A percentile compares a stretch with the other conserved stretches of the same genome.
Evolutionary conservation across 805 yeast genomes (phyloP).

Genomic region (Kazachstania kunashirensis): DNA sequence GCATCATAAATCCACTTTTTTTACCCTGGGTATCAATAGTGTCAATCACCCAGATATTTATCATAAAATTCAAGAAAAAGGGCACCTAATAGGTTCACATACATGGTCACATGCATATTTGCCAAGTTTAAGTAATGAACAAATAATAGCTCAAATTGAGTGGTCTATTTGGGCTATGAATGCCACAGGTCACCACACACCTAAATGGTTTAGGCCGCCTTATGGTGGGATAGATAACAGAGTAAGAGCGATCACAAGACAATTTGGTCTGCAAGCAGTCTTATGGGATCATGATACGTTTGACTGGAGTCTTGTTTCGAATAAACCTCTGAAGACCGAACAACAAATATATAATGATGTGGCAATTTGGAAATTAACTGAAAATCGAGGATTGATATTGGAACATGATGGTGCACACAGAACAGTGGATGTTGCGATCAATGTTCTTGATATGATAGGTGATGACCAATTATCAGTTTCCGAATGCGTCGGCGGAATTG

Average conservation of each 20-base stretch:
- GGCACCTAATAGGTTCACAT: conserved; percentile 80
- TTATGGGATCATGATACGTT: conserved; percentile 87
- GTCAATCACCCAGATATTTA: conserved; percentile 71
- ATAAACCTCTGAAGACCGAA: conserved; percentile 37
- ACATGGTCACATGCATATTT: conserved; percentile 89
- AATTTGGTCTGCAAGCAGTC: conserved; percentile 80
- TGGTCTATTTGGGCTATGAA: conserved; percentile 99
- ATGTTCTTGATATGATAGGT: conserved; percentile 47
- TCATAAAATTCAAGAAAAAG: conserved; percentile 41
- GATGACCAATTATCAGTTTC: conserved; percentile 65
- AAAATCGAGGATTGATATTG: conserved; percentile 54
- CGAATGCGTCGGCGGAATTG: conserved; percentile 59
- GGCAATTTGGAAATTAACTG: conserved; percentile 37
- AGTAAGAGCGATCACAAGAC: conserved; percentile 65
- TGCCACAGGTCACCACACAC: conserved; percentile 79
- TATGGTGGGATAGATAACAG: conserved; percentile 91
- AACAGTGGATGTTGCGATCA: conserved; percentile 63
- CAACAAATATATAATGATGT: conserved; percentile 49
- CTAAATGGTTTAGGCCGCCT: conserved; percentile 94
- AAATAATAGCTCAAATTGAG: conserved; percentile 77
- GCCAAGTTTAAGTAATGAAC: conserved; percentile 68
- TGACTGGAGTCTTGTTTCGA: conserved; percentile 72
- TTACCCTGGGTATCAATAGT: conserved; percentile 75
- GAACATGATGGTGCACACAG: conserved; percentile 72
- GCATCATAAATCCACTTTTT: conserved; percentile 59